Base-by-base conservation (phyloP, 1,139 yeast species). In the Blastobotrys capitulatus region DNA sequence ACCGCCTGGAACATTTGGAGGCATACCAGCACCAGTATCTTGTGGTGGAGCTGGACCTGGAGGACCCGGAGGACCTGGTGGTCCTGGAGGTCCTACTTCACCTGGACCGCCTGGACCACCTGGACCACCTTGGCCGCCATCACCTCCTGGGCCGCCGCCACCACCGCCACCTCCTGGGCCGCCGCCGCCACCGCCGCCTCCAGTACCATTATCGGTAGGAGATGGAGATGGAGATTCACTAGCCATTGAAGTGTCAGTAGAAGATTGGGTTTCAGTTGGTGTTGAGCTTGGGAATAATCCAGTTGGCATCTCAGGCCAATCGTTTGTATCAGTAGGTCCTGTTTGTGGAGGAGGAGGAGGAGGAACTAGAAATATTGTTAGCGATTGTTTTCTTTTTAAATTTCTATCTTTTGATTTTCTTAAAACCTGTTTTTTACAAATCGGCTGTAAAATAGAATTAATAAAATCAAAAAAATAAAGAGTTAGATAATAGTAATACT, bases 51-150 rank as follows among this genome's bases (percentile, higher is more conserved):
- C 8, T 4, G n/a, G 7, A 9, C 42, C 32, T 22, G 38, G 8
- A n/a, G 49, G 46, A 36, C 53, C 54, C 8, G 25, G 27, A 8
- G 22, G 15, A 35, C 46, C 35, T 12, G 40, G 7, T 18, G n/a
- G 38, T 2, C 38, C 38, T 42, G 45, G 45, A 2, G 13, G 15
- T 2, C 38, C 44, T 22, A 7, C 7, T 22, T 22, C 25, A 22
- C 42, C 40, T n/a, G 22, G 31, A 32, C 36, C 18, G 6, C 16
- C 36, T 22, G 4, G 25, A 19, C 42, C 42, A 18, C 42, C 27
- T 16, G 16, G n/a, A n/a, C 46, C 13, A 19, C 26, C 42, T n/a
- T 31, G 15, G 27, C 27, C 27, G 5, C 27, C 37, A 26, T 40
- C 44, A 16, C 35, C 19, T 40, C 36, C 13, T 16, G 44, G 19